Evolutionary conservation across 768 basidiomycete species (phyloP), one percentile per base, ranked within the genome.

Genomic region (Leccinum disarticulatum): DNA sequence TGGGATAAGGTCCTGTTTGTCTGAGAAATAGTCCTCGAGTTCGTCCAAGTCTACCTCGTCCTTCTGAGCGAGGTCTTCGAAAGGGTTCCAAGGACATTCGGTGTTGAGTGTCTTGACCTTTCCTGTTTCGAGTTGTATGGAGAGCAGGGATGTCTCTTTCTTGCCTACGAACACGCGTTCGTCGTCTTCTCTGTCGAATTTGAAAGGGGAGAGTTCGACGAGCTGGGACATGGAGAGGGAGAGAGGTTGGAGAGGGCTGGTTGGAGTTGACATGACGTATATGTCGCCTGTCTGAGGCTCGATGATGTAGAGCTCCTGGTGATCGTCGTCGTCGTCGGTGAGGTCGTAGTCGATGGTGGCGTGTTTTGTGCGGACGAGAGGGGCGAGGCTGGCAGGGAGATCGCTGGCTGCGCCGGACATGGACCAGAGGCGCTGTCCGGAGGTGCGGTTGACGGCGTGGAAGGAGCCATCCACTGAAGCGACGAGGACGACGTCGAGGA

Each of bases 281-380:
- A 98, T 91, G 68, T 93, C 90, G 7, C 96, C 96, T 5, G 91
- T 88, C 78, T 95, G 91, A 0, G 96, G 96, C 69, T 98, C 96
- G 55, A 98, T 91, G 61, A 98, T 88, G 75, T 96, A 98, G 48
- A 89, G 83, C 71, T 93, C 92, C 66, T 85, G 83, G 28, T 77
- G 72, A 1, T 73, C 68, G 56, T 76, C 70, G 52, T 82, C 81
- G 62, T 87, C 87, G 60, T 81, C 80, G 11, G 74, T 79, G 49
- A 81, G 65, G 64, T 88, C 86, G 7, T 81, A 77, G 69, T 88
- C 84, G 50, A 78, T 68, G 48, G 85, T 76, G 11, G 80, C 71
- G 65, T 91, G 90, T 49, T 80, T 75, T 0, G 90, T 91, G 68
- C 88, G 84, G 56, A 93, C 83, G 58, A 94, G 87, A 1, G 91